Percentiles rank a stretch among this genome's conserved stretches.
These are phyloP conservation scores for Metschnikowia similis DNA, from an alignment of 805 yeast genomes.

Conservation along the genomic window DNA sequence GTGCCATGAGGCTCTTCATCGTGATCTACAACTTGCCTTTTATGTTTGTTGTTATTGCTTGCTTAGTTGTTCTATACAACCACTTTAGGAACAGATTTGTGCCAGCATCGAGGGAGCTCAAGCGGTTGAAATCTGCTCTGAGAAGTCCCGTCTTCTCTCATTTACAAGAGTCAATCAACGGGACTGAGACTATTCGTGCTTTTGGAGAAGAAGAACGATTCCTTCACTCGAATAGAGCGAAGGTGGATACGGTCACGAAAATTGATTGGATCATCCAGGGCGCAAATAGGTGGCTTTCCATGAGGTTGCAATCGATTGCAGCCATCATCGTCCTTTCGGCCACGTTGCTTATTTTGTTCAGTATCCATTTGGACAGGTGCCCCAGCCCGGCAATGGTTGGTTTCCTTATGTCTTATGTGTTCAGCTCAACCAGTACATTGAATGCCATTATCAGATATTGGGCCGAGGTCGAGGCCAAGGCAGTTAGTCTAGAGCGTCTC, in stretches of 20 bases:
- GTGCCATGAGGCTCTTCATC: conserved; percentile 26
- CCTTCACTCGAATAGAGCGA: conserved; percentile 19
- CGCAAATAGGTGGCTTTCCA: conserved; percentile 33
- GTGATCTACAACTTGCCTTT: conserved; percentile 30
- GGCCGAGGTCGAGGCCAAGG: conserved; percentile 33
- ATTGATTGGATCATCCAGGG: conserved; percentile 21
- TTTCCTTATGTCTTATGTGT: conserved; percentile 34
- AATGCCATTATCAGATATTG: conserved; percentile 30
- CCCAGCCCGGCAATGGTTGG: conserved; percentile 35
- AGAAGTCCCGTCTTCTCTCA: conserved; percentile 34
- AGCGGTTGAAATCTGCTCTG: conserved; percentile 27
- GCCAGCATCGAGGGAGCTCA: conserved; percentile 34
- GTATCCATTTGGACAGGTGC: conserved; percentile 20
- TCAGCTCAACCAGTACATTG: conserved; percentile 28
- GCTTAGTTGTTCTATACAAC: conserved; percentile 28
- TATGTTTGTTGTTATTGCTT: conserved; percentile 26
- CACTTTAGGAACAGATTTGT: conserved; percentile 28
- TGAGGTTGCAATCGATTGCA: conserved; percentile 35
- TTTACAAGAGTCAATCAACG: conserved; percentile 34
- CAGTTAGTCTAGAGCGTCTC: conserved; percentile 35
- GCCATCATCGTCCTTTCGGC: conserved; percentile 29
- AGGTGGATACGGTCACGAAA: conserved; percentile 23
- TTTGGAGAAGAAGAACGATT: conserved; percentile 29
- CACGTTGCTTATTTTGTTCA: conserved; percentile 24
- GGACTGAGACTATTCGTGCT: conserved; percentile 34